Base-by-base conservation (phyloP, 805 yeast species). In the Metschnikowia matae region DNA sequence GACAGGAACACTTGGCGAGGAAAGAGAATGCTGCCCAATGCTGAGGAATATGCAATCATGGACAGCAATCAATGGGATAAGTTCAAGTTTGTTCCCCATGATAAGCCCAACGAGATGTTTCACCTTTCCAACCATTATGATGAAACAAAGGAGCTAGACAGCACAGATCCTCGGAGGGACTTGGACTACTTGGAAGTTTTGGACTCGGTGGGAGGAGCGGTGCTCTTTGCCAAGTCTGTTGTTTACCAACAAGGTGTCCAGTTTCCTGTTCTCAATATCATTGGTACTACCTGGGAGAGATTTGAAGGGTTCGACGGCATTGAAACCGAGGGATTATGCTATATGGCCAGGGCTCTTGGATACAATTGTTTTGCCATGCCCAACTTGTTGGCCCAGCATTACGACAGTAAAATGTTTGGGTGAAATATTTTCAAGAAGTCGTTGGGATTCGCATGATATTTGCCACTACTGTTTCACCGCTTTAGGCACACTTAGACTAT, bases 141-240 rank as follows among this genome's bases (percentile, higher is more conserved):
- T 1, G 58, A 54, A 13, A 53, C 54, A 35, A 48, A 46, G n/a
- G 44, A 6, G 14, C 48, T 37, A 35, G 56, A 51, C 13, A 23
- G 17, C 14, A 20, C 44, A 13, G 52, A 44, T 38, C 42, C 40
- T 5, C 39, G 29, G 34, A 48, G 42, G 14, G 34, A 46, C 17
- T 35, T 53, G 17, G 53, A 52, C 34, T 56, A 61, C 35, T 11
- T 52, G 7, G 63, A 67, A 2, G 59, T 60, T 31, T 53, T 78
- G 21, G 81, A 77, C 53, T 75, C 81, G 2, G 83, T 78, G 10
- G 82, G 83, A 1, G 81, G 82, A 7, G 81, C 81, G 1, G 68
- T 78, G 1, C 63, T 78, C 13, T 77, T 75, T 51, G 67, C 68
- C 7, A 76, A 74, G 51, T 66, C 77, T 8, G 61, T 68, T 8